phyloP scores from a whole-genome alignment of 2,329 filamentous ascomycete genomes.

The Epichloe coenophiala region DNA sequence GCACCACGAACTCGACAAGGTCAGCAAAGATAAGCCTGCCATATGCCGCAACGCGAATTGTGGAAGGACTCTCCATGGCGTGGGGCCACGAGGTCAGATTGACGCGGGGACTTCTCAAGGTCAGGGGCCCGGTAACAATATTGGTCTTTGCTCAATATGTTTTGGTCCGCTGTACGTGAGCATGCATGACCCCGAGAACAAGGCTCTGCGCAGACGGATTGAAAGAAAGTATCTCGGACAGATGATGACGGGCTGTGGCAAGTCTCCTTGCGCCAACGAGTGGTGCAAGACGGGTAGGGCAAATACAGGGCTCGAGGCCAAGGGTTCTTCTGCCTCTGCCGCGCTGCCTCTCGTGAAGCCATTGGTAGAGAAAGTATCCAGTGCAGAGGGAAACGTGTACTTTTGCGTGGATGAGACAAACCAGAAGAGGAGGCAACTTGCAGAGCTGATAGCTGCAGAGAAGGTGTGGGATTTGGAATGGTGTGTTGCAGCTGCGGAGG shows the following conservation, averaged over 20 bases:
- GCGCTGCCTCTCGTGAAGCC: conserved; percentile 63
- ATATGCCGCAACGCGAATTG: conserved; percentile 77
- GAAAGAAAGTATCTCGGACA: conserved; percentile 80
- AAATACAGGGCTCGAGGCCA: conserved; percentile 41
- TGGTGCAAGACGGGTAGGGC: conserved; percentile 73
- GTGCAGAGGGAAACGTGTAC: conserved; percentile 49
- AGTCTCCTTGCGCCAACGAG: conserved; percentile 67
- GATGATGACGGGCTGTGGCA: conserved; percentile 74
- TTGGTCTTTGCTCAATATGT: conserved; percentile 77
- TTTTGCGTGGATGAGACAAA: conserved; percentile 81
- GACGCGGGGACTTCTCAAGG: conserved; percentile 43
- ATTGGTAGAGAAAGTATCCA: conserved; percentile 48
- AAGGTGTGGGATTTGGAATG: conserved; percentile 53
- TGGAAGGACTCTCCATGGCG: conserved; percentile 65
- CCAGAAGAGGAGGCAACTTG: conserved; percentile 56
- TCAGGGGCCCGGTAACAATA: conserved; percentile 55
- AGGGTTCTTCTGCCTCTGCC: conserved; percentile 49
- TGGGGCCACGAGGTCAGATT: conserved; percentile 51
- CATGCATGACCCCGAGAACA: conserved; percentile 81
- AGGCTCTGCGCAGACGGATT: conserved; percentile 68
- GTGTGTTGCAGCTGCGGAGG: conserved; percentile 61
- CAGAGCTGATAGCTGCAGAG: conserved; percentile 64
- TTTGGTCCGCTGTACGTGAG: conserved; percentile 86
- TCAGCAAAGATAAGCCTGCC: conserved; percentile 50
- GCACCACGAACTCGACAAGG: conserved; percentile 80